phyloP scores from a whole-genome alignment of 495 filamentous ascomycete genomes.

The Penicillium mononematosum region DNA sequence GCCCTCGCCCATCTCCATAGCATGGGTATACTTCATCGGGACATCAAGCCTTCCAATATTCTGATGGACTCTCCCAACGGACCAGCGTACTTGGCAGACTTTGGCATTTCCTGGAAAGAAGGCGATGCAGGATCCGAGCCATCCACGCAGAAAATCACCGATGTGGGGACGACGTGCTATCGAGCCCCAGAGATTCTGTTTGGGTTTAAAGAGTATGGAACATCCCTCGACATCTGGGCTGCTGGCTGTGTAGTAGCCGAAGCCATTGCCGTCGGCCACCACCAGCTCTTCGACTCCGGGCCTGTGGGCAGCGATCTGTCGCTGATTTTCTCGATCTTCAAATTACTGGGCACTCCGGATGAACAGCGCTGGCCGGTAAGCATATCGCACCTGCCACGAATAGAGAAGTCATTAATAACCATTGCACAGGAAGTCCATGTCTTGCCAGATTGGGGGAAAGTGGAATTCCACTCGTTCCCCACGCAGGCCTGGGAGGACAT shows the following conservation, averaged over 20 bases:
- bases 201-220: conserved; percentile 69
- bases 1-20: conserved; percentile 72
- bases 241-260: conserved; percentile 81
- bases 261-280: conserved; percentile 43
- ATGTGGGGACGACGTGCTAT: conserved; percentile 91
- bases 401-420: not conserved
- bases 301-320: conserved; percentile 90
- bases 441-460: conserved; percentile 67
- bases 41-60: conserved; percentile 91
- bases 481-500: conserved; percentile 53
- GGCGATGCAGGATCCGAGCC: conserved; percentile 61
- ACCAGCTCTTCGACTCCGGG: conserved; percentile 76
- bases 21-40: conserved; percentile 80
- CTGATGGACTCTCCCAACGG: conserved; percentile 66
- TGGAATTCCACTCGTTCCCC: conserved; percentile 57
- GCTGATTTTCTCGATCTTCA: conserved; percentile 86
- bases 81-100: conserved; percentile 79
- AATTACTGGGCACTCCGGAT: conserved; percentile 80
- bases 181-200: conserved; percentile 89
- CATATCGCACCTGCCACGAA: not conserved
- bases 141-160: conserved; percentile 70
- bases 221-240: conserved; percentile 82
- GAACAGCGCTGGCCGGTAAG: conserved; percentile 72
- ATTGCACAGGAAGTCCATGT: conserved; percentile 47
- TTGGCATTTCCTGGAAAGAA: conserved; percentile 85